Evolutionary conservation across 2,329 filamentous ascomycete genomes (phyloP), one percentile per base, ranked within the genome.

Genomic region (Fusarium sp.): DNA sequence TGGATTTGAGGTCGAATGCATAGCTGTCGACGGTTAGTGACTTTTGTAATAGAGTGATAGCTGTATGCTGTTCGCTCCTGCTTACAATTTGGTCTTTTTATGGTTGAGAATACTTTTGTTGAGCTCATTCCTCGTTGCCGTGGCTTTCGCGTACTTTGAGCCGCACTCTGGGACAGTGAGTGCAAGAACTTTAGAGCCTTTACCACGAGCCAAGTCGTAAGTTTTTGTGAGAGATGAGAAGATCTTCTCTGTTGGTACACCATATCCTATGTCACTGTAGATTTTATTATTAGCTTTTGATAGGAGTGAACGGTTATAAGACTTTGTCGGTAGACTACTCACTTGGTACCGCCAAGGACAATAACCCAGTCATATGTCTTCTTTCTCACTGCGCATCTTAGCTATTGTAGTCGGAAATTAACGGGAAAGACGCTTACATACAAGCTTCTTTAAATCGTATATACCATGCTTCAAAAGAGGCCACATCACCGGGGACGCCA

Each of bases 311-410:
- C 27, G 16, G 3, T 20, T 10, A 18, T 45, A 28, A 5, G n/a
- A 13, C 20, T 37, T n/a, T 42, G 11, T 10, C 21, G 27, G n/a
- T 30, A 14, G 21, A 28, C 32, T 37, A 59, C 81, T 55, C 78
- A 86, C 81, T 91, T 92, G 50, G 89, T 91, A 4, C 89, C 89
- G 11, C 87, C 89, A 4, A 92, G 82, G 7, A 91, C 78, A 32
- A 92, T 84, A 16, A 86, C 84, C 87, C 88, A 91, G 80, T 90
- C 86, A 68, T 81, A 89, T 1, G 66, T 60, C 6, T 66, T 63
- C 30, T 61, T 66, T n/a, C 69, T 50, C 57, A 72, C 76, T 78
- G 4, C 11, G 14, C 21, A 27, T 37, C 41, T 71, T 43, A 72
- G 54, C 25, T 14, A 13, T n/a, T 18, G 13, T 23, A 3, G 28